Conservation (phyloP, 192 early-diverging fungal species). For the Backusella australiensis region DNA sequence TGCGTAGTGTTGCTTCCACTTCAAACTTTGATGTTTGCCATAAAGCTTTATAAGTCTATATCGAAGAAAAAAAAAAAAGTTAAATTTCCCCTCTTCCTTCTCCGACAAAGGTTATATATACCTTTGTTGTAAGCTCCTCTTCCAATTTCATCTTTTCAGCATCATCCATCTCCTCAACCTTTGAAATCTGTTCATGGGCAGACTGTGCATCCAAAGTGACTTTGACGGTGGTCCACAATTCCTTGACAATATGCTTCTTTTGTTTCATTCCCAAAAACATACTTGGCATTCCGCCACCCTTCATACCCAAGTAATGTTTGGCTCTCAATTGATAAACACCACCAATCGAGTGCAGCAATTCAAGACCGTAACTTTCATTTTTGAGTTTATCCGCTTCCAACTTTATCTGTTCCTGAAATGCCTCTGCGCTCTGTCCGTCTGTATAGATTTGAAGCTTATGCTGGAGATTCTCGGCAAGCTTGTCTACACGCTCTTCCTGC, state of each 20-base stretch:
- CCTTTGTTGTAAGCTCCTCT: conserved; percentile 35
- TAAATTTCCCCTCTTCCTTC: background rate
- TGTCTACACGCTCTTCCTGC: conserved; percentile 58
- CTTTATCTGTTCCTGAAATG: conserved; percentile 61
- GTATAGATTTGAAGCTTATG: conserved; percentile 70
- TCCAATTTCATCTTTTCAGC: conserved; percentile 34
- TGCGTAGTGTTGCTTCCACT: conserved; percentile 35
- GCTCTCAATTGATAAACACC: conserved; percentile 78
- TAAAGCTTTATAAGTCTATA: conserved; percentile 29
- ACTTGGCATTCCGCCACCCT: conserved; percentile 43
- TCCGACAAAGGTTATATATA: background rate
- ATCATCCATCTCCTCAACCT: conserved; percentile 34
- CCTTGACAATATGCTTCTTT: conserved; percentile 49
- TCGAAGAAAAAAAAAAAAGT: background rate
- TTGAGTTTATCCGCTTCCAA: conserved; percentile 80
- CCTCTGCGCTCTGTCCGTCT: conserved; percentile 58
- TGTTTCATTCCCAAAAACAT: conserved; percentile 40
- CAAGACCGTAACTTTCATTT: conserved; percentile 78
- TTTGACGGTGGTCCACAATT: conserved; percentile 33
- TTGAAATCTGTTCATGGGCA: conserved; percentile 25
- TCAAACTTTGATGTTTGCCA: conserved; percentile 43
- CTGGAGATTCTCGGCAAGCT: conserved; percentile 61
- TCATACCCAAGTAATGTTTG: conserved; percentile 59
- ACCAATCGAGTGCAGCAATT: conserved; percentile 83
- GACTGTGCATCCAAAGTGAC: conserved; percentile 33